Base-by-base conservation (phyloP, 805 yeast species). In the Candida golubevii region DNA sequence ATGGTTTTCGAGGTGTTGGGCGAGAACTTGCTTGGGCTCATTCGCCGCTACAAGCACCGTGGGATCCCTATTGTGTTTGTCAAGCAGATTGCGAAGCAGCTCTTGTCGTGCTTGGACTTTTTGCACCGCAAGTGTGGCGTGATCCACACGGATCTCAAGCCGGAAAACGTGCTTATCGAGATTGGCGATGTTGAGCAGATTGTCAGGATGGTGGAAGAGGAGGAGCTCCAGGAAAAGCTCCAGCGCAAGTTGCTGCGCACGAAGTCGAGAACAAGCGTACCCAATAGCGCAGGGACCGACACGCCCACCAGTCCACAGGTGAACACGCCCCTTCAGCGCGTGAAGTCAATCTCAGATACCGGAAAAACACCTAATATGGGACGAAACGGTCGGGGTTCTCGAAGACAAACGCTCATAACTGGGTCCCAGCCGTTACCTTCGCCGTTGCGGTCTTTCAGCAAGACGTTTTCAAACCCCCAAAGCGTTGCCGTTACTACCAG, bases 351-450 rank as follows among this genome's bases (percentile, higher is more conserved):
- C 10, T 42, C 52, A 6, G 47, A 41, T n/a, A 43, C 45, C 14
- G 48, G 39, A 26, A 59, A 51, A 33, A 62, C 72, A 6, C 73
- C 75, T 1, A 66, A 72, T 1, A 49, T 69, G 14, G 74, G 74
- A 6, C 52, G 75, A 34, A 67, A 68, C 47, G 75, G 74, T 6
- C 57, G 85, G 37, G 60, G 85, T 42, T 70, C 87, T 30, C 75
- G 95, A 57, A 67, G 91, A 33, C 83, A 81, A 50, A 82, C 95
- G 0, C 66, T 89, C 23, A 83, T 89, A 39, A 86, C 95, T 0
- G 96, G 96, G 0, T 88, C 96, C 0, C 96, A 89, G 62, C 97
- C 97, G 2, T 69, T 89, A 45, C 96, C 97, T 4, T 85, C 95
- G 0, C 96, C 97, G 1, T 69, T 88, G 39, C 71, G 90, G 42